phyloP scores from a whole-genome alignment of 768 basidiomycete genomes.

The Collybiopsis confluens region DNA sequence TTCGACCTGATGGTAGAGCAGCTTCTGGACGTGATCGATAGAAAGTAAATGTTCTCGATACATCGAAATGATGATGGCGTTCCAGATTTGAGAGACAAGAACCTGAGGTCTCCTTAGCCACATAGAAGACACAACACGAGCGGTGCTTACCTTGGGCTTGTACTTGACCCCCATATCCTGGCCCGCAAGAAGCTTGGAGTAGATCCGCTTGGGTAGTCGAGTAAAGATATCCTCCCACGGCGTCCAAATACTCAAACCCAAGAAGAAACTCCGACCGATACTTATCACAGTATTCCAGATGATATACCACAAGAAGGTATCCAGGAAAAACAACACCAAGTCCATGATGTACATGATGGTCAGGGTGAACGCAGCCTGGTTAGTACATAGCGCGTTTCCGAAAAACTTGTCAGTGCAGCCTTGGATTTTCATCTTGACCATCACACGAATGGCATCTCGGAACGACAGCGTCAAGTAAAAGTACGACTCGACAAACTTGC shows the following conservation, averaged over 20 bases:
- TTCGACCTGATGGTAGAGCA: slow-evolving; percentile 96
- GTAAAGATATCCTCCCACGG: slow-evolving; percentile 99
- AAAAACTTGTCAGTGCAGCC: slow-evolving; percentile 86
- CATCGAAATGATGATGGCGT: slow-evolving; percentile 99
- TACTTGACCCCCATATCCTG: slow-evolving; percentile 97
- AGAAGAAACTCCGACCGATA: slow-evolving; percentile 80
- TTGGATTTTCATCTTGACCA: slow-evolving; percentile 96
- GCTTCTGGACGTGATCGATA: slow-evolving; percentile 97
- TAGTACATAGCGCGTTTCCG: slow-evolving; percentile 76
- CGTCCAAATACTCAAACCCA: slow-evolving; percentile 97
- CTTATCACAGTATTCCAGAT: slow-evolving; percentile 98
- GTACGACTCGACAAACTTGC: slow-evolving; percentile 96
- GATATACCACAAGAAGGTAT: slow-evolving; percentile 99
- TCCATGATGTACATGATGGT: slow-evolving; percentile 99
- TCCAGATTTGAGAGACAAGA: slow-evolving; percentile 98
- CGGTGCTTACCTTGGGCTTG: slow-evolving; percentile 85
- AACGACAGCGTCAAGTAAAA: slow-evolving; percentile 97
- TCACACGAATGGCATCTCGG: slow-evolving; percentile 87
- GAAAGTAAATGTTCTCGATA: slow-evolving; percentile 98
- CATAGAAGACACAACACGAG: not conserved
- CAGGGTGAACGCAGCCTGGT: slow-evolving; percentile 93
- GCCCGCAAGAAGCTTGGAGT: slow-evolving; percentile 91
- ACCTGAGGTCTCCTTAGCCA: slow-evolving; percentile 46
- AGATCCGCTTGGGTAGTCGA: slow-evolving; percentile 93
- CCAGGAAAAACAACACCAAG: slow-evolving; percentile 93